Evolutionary conservation across 2,329 filamentous ascomycete genomes (phyloP).

Genomic region (Clonostachys rosea): DNA sequence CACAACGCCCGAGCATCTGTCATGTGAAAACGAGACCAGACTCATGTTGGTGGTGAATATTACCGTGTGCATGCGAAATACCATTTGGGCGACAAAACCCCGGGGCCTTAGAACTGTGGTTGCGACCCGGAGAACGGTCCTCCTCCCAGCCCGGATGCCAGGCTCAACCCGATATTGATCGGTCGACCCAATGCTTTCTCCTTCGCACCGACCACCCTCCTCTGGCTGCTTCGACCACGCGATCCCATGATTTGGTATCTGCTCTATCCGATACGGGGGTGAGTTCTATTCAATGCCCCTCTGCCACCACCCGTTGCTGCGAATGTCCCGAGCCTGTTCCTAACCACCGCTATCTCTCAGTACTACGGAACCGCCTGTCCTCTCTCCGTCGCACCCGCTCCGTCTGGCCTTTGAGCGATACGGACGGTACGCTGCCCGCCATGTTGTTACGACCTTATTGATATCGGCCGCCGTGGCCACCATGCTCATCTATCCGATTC

Average conservation of each 20-base stretch:
- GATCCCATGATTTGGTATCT: constrained; percentile 70
- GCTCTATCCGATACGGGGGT: constrained; percentile 74
- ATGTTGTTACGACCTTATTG: constrained; percentile 71
- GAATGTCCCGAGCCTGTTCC: constrained; percentile 6
- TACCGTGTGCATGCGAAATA: too few relatives aligned
- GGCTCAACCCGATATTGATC: too few relatives aligned
- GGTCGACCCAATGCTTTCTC: not conserved
- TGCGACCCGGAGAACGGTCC: too few relatives aligned
- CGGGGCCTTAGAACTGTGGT: too few relatives aligned
- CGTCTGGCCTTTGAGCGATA: constrained; percentile 63
- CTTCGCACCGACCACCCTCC: not conserved
- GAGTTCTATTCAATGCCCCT: constrained; percentile 24
- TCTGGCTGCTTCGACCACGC: not conserved
- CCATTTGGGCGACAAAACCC: too few relatives aligned
- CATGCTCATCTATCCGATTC: constrained; percentile 67
- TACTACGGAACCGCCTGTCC: constrained; percentile 68
- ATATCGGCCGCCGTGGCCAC: constrained; percentile 69
- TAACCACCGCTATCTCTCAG: constrained; percentile 29
- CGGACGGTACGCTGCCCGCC: constrained; percentile 64
- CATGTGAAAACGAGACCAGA: too few relatives aligned
- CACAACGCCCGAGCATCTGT: too few relatives aligned
- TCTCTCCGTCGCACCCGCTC: constrained; percentile 61
- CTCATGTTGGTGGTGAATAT: too few relatives aligned
- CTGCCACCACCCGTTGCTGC: not conserved
- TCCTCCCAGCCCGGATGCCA: too few relatives aligned